Percentiles rank a stretch among this genome's conserved stretches.
Evolutionary conservation across 208 protist species (phyloP).

Genomic region (Leishmania tarentolae): DNA sequence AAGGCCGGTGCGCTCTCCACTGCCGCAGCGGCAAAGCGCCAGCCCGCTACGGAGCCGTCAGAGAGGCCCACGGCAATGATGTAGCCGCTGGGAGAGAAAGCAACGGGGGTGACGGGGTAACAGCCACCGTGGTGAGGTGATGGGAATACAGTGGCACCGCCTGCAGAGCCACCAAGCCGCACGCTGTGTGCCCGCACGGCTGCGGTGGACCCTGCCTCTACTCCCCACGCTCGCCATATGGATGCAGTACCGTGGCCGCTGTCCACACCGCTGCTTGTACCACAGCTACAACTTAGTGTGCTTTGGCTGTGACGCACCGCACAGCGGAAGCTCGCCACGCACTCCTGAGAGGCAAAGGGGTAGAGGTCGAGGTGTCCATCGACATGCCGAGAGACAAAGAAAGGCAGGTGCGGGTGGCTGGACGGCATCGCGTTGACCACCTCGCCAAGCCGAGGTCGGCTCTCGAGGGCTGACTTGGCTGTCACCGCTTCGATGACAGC

Average conservation of each 20-base stretch:
- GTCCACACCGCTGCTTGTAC: neutral
- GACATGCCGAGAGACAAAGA: conserved; percentile 61
- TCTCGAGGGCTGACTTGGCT: conserved; percentile 26
- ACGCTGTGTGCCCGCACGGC: neutral
- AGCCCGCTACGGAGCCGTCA: conserved; percentile 72
- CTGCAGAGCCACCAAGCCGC: neutral
- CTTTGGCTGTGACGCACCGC: conserved; percentile 20
- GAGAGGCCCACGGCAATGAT: conserved; percentile 69
- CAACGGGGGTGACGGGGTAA: conserved; percentile 46
- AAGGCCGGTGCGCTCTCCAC: conserved; percentile 41
- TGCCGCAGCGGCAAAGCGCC: conserved; percentile 56
- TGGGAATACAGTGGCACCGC: neutral
- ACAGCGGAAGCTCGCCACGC: conserved; percentile 68
- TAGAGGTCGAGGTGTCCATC: conserved; percentile 83
- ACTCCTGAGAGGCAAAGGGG: conserved; percentile 71
- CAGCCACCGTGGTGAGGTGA: neutral
- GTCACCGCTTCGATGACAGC: conserved; percentile 18
- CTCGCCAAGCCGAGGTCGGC: conserved; percentile 40
- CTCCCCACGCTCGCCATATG: conserved; percentile 16
- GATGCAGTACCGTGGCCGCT: neutral
- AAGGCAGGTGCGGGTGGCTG: conserved; percentile 83
- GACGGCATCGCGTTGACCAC: conserved; percentile 36
- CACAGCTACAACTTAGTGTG: neutral
- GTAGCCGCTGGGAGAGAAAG: conserved; percentile 73
- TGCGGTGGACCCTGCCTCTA: neutral